Percentiles rank a stretch among this genome's conserved stretches.
Evolutionary conservation across 345 rosid species (phyloP).

Genomic region (Noccaea bulbosa): DNA sequence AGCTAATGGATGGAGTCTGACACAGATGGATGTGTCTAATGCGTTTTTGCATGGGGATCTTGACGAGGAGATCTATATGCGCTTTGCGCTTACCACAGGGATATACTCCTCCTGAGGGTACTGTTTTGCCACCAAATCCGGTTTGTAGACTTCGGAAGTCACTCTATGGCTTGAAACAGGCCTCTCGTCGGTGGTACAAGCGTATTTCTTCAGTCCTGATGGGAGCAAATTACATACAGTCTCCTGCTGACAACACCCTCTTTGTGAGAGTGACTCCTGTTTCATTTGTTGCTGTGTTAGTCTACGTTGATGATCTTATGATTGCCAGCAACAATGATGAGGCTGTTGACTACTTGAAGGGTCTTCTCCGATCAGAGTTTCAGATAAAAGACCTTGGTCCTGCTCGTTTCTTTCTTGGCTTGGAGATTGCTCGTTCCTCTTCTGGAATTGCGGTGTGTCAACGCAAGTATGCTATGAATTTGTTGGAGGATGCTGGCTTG

Average conservation of each 20-base stretch:
- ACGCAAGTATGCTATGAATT: background rate
- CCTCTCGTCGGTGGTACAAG: background rate
- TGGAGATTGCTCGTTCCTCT: background rate
- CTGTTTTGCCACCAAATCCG: background rate
- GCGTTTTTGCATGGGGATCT: background rate
- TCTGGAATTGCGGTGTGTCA: background rate
- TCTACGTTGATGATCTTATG: background rate
- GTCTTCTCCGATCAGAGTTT: background rate
- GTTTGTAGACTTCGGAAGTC: background rate
- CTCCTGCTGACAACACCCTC: background rate
- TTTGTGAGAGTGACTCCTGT: accelerated
- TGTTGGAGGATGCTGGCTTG: background rate
- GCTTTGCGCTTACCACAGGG: background rate
- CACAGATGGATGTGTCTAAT: background rate
- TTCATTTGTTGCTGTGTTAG: background rate
- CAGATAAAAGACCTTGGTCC: background rate
- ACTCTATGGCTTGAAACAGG: background rate
- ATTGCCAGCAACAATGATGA: background rate
- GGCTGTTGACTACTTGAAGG: background rate
- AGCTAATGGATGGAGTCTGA: background rate
- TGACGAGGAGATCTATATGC: background rate
- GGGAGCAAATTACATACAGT: background rate
- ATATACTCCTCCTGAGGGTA: background rate
- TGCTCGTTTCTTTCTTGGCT: background rate
- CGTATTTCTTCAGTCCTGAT: background rate